Conservation (phyloP, 257 asterid genomes). For the Nicotiana otophora region DNA sequence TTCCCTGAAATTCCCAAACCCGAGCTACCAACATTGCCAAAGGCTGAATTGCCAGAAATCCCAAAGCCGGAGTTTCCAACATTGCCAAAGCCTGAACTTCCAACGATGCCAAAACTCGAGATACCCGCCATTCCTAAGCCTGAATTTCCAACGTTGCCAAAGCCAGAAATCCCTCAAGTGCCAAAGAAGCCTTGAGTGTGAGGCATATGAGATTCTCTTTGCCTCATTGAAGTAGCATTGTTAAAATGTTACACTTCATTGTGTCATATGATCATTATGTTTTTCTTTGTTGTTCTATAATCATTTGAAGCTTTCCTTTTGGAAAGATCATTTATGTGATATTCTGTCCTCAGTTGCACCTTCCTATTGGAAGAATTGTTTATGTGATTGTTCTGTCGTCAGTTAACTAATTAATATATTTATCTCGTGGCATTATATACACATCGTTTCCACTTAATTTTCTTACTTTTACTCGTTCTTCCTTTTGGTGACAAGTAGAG, state of each 20-base stretch:
- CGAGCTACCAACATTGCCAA: slow-evolving; percentile 10
- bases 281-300: neutral
- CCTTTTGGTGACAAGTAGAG: too few species aligned
- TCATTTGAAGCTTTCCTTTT: neutral
- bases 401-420: neutral
- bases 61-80: neutral
- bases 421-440: neutral
- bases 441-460: neutral
- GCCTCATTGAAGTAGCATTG: neutral
- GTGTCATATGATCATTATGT: neutral
- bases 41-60: slow-evolving; percentile 19
- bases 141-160: neutral
- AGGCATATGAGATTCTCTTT: neutral
- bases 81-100: neutral
- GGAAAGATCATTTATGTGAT: neutral
- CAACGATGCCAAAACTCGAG: neutral
- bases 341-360: neutral
- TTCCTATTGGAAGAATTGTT: neutral
- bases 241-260: neutral
- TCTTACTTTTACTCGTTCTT: neutral
- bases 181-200: neutral
- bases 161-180: neutral
- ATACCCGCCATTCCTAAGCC: neutral
- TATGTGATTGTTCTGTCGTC: neutral
- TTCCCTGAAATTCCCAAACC: neutral